Evolutionary conservation across 441 rosid genomes (phyloP), one percentile per base, ranked within the genome.

Genomic region (Codiaeum variegatum): DNA sequence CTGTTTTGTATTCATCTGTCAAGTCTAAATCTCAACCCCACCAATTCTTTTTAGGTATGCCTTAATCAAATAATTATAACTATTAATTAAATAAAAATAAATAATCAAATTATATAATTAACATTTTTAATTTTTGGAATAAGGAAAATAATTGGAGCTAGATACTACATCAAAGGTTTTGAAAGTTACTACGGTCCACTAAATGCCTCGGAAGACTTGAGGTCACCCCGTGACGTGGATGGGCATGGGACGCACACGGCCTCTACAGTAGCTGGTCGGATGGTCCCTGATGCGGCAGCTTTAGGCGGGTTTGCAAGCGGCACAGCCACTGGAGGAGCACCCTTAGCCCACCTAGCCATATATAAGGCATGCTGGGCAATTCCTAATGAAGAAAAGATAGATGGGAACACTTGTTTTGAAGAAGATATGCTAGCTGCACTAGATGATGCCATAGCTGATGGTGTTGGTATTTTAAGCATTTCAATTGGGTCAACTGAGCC

Each of bases 211-310:
- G 77, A 80, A 54, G 97, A 91, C 80, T 79, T 66, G 79, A 78
- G 70, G 70, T 91, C 97, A 1, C 91, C 97, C 0, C 91, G 94
- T 1, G 98, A 93, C 80, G 62, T 62, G 54, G 93, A 88, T 11
- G 98, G 98, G 54, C 98, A 93, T 49, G 97, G 97, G 6, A 86
- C 94, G 40, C 98, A 93, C 80, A 88, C 91, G 0, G 91, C 96
- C 13, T 93, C 98, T 44, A 93, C 82, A 0, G 93, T 79, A 0
- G 89, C 83, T 1, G 96, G 97, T 0, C 78, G 82, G 1, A 73
- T 67, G 26, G 96, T 91, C 5, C 72, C 42, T 0, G 69, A 80
- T 4, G 85, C 84, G 0, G 77, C 88, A 0, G 85, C 90, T 66
- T 77, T 83, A 0, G 96, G 98, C 0, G 91, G 94, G 15, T 86